Evolutionary conservation across 2,329 filamentous ascomycete genomes (phyloP).

Genomic region (Nigrospora oryzae): DNA sequence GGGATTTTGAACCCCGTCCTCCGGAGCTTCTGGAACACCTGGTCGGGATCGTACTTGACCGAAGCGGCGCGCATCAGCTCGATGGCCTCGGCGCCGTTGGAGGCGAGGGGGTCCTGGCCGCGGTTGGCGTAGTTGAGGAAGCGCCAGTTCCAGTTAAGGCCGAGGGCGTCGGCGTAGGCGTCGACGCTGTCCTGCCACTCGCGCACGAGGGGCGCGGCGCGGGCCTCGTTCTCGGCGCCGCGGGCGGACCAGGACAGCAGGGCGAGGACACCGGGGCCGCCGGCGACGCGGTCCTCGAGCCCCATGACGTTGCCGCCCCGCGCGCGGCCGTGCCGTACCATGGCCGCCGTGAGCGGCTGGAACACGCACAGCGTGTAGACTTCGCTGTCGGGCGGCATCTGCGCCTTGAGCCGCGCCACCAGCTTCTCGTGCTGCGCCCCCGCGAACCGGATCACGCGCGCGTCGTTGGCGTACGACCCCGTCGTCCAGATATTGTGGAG

Average conservation of each 20-base stretch:
- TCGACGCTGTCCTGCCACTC: neutral
- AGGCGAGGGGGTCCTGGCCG: slow-evolving; percentile 18
- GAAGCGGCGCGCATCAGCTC: slow-evolving; percentile 19
- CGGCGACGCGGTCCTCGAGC: neutral
- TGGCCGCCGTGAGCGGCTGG: slow-evolving; percentile 18
- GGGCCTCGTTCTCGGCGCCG: neutral
- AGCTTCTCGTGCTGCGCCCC: slow-evolving; percentile 19
- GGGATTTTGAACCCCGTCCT: neutral
- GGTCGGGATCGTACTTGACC: slow-evolving; percentile 24
- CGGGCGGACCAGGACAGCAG: neutral
- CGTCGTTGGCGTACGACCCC: slow-evolving; percentile 17
- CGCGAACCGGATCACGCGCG: slow-evolving; percentile 20
- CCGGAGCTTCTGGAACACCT: slow-evolving; percentile 17
- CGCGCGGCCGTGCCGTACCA: neutral
- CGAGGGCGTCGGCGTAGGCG: neutral
- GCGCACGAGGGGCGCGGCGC: neutral
- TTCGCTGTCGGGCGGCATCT: slow-evolving; percentile 12
- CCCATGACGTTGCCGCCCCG: slow-evolving; percentile 1
- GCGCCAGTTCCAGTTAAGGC: slow-evolving; percentile 17
- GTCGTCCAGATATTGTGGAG: slow-evolving; percentile 24
- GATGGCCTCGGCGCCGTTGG: slow-evolving; percentile 24
- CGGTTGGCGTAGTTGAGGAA: slow-evolving; percentile 28
- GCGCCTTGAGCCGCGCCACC: slow-evolving; percentile 16
- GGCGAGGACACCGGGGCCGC: neutral
- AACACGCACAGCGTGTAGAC: slow-evolving; percentile 20